Evolutionary conservation across 306 rosid genomes (phyloP), one percentile per base, ranked within the genome.

Genomic region (Biancaea sappan): DNA sequence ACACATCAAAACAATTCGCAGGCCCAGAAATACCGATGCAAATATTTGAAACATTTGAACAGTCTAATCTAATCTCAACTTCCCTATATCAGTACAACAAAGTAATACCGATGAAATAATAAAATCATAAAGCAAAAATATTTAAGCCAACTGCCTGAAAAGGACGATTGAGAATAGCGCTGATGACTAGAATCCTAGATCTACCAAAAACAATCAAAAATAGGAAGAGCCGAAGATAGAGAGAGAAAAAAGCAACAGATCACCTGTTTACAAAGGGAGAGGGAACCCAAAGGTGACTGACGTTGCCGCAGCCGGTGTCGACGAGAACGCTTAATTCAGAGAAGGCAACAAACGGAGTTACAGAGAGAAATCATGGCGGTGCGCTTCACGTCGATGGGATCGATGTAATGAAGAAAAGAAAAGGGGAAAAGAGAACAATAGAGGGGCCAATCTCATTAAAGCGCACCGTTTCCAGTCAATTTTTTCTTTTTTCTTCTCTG

Each of bases 121-220:
- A 38, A 35, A 38, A 26, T 1, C 28, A 51, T 2, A 77, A 58
- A 22, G 47, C 57, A 6, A 16, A 26, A 19, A 6, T 26, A n/a
- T 8, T 62, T 41, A 38, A 62, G 6, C 3, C 15, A 32, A 53
- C 52, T 25, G 31, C 35, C 6, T 11, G 19, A 26, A 18, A 48
- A 71, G 1, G 14, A 31, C 8, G 5, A 52, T 34, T 38, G 40
- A 61, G 50, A 51, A 63, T 31, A 16, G 3, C 9, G 28, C 24
- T 1, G 41, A 59, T 59, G 41, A 31, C 26, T 34, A 13, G 32
- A 53, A 37, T 56, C 70, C 47, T 15, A 73, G 79, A 79, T 79
- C 74, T 65, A 58, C 37, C 22, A 46, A 41, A 0, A 9, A 43
- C 15, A 52, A 1, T 0, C 6, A 53, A 66, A 26, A 41, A 28